Percentiles rank a stretch among this genome's conserved stretches.
Conservation (phyloP, 1,284 basidiomycete species). For the Cryptococcus sp. region DNA sequence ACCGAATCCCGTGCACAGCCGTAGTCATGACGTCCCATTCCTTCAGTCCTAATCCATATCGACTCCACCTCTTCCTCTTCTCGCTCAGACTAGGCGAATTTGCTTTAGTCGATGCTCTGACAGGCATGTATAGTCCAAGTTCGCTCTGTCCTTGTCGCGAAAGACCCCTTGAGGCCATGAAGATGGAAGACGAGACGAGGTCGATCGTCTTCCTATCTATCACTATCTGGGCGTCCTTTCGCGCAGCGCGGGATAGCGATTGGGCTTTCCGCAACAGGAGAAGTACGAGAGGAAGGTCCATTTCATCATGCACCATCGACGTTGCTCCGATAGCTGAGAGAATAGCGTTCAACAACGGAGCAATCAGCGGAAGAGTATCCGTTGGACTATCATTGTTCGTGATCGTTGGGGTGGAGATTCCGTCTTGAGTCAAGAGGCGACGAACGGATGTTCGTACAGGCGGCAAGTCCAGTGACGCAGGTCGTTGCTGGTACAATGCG, state of each 20-base stretch:
- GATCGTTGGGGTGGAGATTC: not conserved
- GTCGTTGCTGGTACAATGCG: conserved; percentile 4
- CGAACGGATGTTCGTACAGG: conserved; percentile 3
- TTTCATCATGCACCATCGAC: not conserved
- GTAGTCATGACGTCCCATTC: conserved; percentile 15
- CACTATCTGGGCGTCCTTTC: not conserved
- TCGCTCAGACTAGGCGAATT: not conserved
- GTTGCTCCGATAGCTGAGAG: conserved; percentile 8
- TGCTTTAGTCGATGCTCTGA: not conserved
- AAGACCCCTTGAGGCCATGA: not conserved
- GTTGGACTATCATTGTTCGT: not conserved
- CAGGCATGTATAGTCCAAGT: not conserved
- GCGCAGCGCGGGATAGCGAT: not conserved
- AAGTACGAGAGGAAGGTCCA: conserved; percentile 8
- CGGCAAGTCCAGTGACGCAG: conserved; percentile 1
- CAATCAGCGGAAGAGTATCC: not conserved
- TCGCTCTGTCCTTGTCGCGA: not conserved
- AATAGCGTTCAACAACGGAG: conserved; percentile 8
- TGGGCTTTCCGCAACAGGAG: conserved; percentile 2
- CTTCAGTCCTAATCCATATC: conserved; percentile 5
- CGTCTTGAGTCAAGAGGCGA: conserved; percentile 8
- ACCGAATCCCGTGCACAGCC: conserved; percentile 4
- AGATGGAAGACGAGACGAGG: not conserved
- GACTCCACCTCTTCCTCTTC: conserved; percentile 5
- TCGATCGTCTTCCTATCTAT: conserved; percentile 10